Evolutionary conservation across 371 early-diverging fungal species (phyloP).

Genomic region (Paraphysoderma sedebokerense): DNA sequence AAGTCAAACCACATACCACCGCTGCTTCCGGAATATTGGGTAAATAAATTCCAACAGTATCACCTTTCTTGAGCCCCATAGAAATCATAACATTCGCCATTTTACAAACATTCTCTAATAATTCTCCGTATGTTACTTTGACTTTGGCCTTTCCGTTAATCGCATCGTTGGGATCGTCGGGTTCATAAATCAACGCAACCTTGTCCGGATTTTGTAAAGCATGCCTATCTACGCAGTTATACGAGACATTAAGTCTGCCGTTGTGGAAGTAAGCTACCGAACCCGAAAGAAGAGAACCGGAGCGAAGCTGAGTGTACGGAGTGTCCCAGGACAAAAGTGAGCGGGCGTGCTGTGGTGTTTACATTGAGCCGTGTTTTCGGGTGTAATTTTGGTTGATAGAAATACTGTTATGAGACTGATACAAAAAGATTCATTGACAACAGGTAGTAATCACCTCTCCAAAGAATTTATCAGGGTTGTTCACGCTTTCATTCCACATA

Average conservation of each 20-base stretch:
- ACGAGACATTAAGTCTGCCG: slow-evolving; percentile 83
- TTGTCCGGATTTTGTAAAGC: slow-evolving; percentile 43
- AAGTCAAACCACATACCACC: slow-evolving; percentile 12
- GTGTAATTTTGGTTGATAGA: neutral
- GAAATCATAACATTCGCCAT: slow-evolving; percentile 62
- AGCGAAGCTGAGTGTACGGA: slow-evolving; percentile 49
- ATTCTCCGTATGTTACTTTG: slow-evolving; percentile 67
- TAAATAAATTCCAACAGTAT: slow-evolving; percentile 89
- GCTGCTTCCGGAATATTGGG: slow-evolving; percentile 95
- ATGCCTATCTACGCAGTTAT: slow-evolving; percentile 95
- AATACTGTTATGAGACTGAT: neutral
- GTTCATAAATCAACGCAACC: slow-evolving; percentile 78
- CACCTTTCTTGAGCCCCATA: slow-evolving; percentile 73
- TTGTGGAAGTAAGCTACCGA: slow-evolving; percentile 86
- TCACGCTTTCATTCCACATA: slow-evolving; percentile 59
- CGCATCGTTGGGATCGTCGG: slow-evolving; percentile 63
- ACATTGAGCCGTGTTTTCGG: neutral
- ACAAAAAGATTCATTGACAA: neutral
- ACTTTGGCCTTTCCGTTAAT: too few species aligned
- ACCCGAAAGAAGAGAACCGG: slow-evolving; percentile 47
- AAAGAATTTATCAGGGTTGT: slow-evolving; percentile 63
- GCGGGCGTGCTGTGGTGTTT: slow-evolving; percentile 40
- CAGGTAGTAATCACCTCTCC: slow-evolving; percentile 38
- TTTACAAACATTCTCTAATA: slow-evolving; percentile 59
- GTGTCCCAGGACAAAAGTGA: slow-evolving; percentile 55